These are phyloP conservation scores for Coleophoma crateriformis DNA, from an alignment of 2,329 filamentous ascomycete species.

Conservation along the genomic window DNA sequence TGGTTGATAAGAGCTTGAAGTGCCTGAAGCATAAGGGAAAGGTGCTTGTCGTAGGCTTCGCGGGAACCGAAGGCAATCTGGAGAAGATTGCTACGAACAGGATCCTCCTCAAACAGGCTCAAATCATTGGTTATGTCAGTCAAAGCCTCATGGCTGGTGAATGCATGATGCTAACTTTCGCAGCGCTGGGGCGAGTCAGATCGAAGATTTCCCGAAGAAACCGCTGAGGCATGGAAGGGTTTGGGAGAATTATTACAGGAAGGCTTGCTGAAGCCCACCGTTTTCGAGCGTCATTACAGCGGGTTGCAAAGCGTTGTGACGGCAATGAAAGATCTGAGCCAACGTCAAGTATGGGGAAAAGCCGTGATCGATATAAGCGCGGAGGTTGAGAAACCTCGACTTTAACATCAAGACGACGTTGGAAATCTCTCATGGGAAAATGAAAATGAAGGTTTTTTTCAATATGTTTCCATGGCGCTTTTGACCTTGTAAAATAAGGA, in stretches of 20 bases:
- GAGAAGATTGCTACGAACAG: slow-evolving; percentile 50
- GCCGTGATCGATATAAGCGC: slow-evolving; percentile 41
- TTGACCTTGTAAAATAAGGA: not conserved
- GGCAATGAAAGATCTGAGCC: slow-evolving; percentile 45
- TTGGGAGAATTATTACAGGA: slow-evolving; percentile 40
- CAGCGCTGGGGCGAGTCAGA: slow-evolving; percentile 52
- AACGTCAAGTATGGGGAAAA: slow-evolving; percentile 48
- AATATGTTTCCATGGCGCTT: too few relatives aligned
- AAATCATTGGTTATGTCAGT: slow-evolving; percentile 47
- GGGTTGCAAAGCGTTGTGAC: slow-evolving; percentile 42
- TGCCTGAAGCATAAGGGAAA: slow-evolving; percentile 48
- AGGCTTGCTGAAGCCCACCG: slow-evolving; percentile 42
- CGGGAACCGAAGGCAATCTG: slow-evolving; percentile 44
- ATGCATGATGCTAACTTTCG: not conserved
- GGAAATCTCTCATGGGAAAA: not conserved
- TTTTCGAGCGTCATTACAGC: slow-evolving; percentile 40
- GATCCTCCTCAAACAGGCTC: slow-evolving; percentile 45
- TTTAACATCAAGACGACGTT: not conserved
- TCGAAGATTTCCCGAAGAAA: slow-evolving; percentile 40
- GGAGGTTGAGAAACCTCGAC: not conserved
- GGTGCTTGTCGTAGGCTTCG: slow-evolving; percentile 53
- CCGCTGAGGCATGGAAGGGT: slow-evolving; percentile 42
- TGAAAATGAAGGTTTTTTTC: too few relatives aligned
- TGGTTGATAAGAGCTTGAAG: slow-evolving; percentile 47
- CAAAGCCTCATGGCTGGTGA: not conserved